These are phyloP conservation scores for Yamadazyma conglobata DNA, from an alignment of 1,139 yeast genomes.

Conservation along the genomic window DNA sequence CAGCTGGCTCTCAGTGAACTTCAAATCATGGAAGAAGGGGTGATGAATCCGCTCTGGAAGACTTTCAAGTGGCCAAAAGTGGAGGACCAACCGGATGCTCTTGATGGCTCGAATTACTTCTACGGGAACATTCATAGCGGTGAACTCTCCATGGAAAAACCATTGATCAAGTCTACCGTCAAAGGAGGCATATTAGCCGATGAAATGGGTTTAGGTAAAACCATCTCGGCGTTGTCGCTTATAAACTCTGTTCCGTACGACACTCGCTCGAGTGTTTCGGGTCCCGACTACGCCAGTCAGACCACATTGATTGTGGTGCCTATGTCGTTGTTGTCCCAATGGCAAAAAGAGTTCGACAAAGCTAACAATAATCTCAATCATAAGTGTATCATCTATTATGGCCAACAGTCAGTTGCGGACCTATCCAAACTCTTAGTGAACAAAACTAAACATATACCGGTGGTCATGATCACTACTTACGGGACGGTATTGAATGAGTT, in stretches of 20 bases:
- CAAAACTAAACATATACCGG: slow-evolving; percentile 45
- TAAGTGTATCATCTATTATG: slow-evolving; percentile 66
- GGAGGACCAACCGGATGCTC: slow-evolving; percentile 10
- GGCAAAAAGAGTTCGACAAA: slow-evolving; percentile 78
- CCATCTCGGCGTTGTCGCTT: slow-evolving; percentile 77
- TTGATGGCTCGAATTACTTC: slow-evolving; percentile 33
- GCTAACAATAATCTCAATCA: slow-evolving; percentile 48
- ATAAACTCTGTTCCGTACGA: slow-evolving; percentile 64
- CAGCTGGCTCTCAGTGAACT: slow-evolving; percentile 28
- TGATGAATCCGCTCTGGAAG: slow-evolving; percentile 86
- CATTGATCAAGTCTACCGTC: slow-evolving; percentile 54
- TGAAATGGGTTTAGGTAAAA: slow-evolving; percentile 96
- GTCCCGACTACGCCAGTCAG: slow-evolving; percentile 51
- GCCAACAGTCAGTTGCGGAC: slow-evolving; percentile 52
- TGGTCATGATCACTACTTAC: slow-evolving; percentile 80
- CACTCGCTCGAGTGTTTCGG: slow-evolving; percentile 9
- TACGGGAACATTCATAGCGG: slow-evolving; percentile 85
- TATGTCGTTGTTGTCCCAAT: slow-evolving; percentile 84
- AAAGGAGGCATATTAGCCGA: slow-evolving; percentile 93
- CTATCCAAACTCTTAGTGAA: slow-evolving; percentile 42
- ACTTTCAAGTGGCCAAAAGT: slow-evolving; percentile 68
- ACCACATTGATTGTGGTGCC: slow-evolving; percentile 87
- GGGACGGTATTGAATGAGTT: slow-evolving; percentile 84
- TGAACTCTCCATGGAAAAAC: slow-evolving; percentile 66
- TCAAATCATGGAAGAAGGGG: slow-evolving; percentile 40